phyloP scores from a whole-genome alignment of 2,329 filamentous ascomycete species.

The Fusarium sp. region DNA sequence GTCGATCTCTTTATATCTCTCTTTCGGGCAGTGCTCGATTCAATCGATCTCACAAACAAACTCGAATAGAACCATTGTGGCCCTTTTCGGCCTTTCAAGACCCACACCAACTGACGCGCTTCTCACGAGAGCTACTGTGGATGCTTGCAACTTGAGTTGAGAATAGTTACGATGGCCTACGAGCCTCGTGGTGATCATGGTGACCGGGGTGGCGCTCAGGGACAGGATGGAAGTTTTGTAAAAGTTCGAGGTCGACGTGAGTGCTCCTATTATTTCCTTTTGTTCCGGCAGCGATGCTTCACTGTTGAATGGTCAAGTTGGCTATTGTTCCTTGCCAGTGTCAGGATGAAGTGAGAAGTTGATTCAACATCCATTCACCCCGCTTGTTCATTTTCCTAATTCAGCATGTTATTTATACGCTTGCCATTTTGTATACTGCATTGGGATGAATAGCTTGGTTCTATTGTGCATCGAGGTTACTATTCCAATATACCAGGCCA shows the following conservation, averaged over 20 bases:
- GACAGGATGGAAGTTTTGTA: constrained; percentile 59
- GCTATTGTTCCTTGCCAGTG: constrained; percentile 24
- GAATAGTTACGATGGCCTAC: constrained; percentile 61
- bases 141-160: constrained; percentile 41
- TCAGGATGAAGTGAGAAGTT: constrained; percentile 12
- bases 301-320: neutral
- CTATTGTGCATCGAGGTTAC: neutral
- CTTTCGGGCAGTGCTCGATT: neutral
- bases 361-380: neutral
- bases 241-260: constrained; percentile 66
- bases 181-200: constrained; percentile 65
- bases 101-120: constrained; percentile 38
- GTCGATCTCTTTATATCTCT: neutral
- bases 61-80: constrained; percentile 7
- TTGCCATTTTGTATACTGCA: neutral
- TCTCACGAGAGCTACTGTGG: constrained; percentile 30
- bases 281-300: constrained; percentile 7
- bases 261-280: constrained; percentile 45
- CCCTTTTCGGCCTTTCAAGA: constrained; percentile 15
- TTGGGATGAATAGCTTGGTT: neutral
- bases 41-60: neutral
- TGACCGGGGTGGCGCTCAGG: constrained; percentile 53
- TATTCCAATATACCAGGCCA: neutral
- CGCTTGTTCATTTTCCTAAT: neutral
- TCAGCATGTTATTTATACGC: neutral